Evolutionary conservation across 352 stramenopile species (phyloP).

Genomic region (Hyaloperonospora brassicae): DNA sequence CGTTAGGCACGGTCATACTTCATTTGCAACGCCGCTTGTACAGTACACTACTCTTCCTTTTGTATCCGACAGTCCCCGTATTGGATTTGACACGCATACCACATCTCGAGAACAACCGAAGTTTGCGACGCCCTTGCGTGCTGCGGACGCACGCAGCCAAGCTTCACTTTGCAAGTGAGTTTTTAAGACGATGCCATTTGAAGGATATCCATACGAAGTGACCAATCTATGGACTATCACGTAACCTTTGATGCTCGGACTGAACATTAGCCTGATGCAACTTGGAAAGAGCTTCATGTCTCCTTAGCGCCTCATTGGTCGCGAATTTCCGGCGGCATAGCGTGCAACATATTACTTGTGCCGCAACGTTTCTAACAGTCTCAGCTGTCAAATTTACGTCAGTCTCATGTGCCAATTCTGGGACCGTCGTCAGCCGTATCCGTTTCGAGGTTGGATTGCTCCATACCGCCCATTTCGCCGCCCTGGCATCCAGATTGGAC

Average conservation of each 20-base stretch:
- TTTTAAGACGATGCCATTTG: no score
- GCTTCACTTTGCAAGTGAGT: no score
- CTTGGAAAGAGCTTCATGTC: slow-evolving; percentile 47
- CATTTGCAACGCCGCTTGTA: no score
- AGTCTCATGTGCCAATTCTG: background rate
- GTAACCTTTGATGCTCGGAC: slow-evolving; percentile 10
- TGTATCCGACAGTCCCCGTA: no score
- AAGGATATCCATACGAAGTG: no score
- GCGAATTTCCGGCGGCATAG: slow-evolving; percentile 68
- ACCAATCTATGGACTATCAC: slow-evolving; percentile 36
- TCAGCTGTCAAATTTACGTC: background rate
- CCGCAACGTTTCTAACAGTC: background rate
- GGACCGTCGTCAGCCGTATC: background rate
- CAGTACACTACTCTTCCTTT: no score
- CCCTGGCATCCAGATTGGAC: slow-evolving; percentile 33
- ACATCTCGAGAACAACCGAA: no score
- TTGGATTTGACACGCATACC: no score
- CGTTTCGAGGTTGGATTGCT: slow-evolving; percentile 13
- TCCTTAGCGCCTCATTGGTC: slow-evolving; percentile 27
- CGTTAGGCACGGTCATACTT: no score
- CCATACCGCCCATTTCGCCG: slow-evolving; percentile 34
- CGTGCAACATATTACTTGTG: slow-evolving; percentile 39
- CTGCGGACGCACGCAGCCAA: no score
- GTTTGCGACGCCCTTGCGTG: no score
- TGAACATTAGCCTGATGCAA: slow-evolving; percentile 46